Evolutionary conservation across 2,329 filamentous ascomycete species (phyloP).

Genomic region (Thyridium curvatum): DNA sequence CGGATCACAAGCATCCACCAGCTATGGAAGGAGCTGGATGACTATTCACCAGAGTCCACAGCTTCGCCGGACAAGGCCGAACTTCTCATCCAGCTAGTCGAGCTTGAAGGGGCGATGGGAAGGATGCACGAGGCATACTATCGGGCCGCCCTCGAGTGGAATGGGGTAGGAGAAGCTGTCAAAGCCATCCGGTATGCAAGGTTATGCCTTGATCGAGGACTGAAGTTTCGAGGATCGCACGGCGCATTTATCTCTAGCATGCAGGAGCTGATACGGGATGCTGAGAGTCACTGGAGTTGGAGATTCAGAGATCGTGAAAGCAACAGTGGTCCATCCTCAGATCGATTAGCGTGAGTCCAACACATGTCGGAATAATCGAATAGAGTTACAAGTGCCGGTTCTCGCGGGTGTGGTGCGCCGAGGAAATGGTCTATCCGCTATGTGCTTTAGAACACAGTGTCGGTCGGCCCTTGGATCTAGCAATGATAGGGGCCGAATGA

Average conservation of each 20-base stretch:
- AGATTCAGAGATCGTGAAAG: conserved; percentile 4
- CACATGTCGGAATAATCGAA: too few relatives aligned
- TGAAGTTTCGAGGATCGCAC: conserved; percentile 10
- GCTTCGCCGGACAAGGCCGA: conserved; percentile 27
- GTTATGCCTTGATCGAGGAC: conserved; percentile 12
- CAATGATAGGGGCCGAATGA: too few relatives aligned
- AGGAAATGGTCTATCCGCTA: too few relatives aligned
- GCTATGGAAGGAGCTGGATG: conserved; percentile 23
- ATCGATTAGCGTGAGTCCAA: too few relatives aligned
- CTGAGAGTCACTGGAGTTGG: conserved; percentile 15
- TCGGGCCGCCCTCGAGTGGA: conserved; percentile 30
- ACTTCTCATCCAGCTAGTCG: conserved; percentile 26
- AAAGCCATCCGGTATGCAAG: conserved; percentile 24
- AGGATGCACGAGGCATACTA: conserved; percentile 28
- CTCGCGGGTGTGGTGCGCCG: too few relatives aligned
- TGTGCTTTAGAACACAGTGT: too few relatives aligned
- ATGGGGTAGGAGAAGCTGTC: conserved; percentile 22
- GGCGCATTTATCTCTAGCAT: conserved; percentile 13
- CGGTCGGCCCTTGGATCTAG: too few relatives aligned
- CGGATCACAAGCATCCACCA: conserved; percentile 22
- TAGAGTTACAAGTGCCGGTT: too few relatives aligned
- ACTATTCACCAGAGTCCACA: conserved; percentile 20
- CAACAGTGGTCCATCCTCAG: too few relatives aligned
- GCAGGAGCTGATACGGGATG: conserved; percentile 8
- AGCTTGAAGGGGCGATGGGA: conserved; percentile 23